A percentile compares a stretch with the other conserved stretches of the same genome.
These are phyloP conservation scores for Blastocystis sp. DNA, from an alignment of 352 stramenopile species.

Conservation along the genomic window DNA sequence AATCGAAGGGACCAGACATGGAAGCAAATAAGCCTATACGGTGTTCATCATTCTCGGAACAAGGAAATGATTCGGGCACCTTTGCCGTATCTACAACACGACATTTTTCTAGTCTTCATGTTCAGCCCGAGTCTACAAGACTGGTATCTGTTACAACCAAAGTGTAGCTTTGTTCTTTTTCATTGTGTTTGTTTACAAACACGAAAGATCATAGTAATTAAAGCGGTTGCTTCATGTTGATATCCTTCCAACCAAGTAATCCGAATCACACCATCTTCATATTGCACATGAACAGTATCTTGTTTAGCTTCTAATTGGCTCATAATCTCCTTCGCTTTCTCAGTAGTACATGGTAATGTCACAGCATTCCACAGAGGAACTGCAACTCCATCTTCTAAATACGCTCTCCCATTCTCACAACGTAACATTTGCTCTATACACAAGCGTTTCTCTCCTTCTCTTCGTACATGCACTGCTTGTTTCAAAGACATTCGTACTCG, in stretches of 20 bases:
- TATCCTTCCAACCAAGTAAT: neutral
- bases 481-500: neutral
- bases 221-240: neutral
- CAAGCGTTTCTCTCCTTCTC: neutral
- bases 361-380: neutral
- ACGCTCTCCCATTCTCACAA: neutral
- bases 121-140: neutral
- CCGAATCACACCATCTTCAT: neutral
- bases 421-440: neutral
- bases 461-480: neutral
- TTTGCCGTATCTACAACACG: neutral
- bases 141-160: neutral
- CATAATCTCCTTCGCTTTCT: neutral
- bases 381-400: neutral
- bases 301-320: neutral
- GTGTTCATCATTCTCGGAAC: neutral
- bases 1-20: neutral
- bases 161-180: neutral
- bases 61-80: neutral
- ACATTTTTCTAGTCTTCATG: slow-evolving; percentile 20
- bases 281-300: neutral
- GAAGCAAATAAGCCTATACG: neutral
- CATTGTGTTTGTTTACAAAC: neutral
- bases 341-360: neutral
- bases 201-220: neutral